Base-by-base conservation (phyloP, 495 filamentous ascomycete genomes). In the Alectoria sarmentosa region DNA sequence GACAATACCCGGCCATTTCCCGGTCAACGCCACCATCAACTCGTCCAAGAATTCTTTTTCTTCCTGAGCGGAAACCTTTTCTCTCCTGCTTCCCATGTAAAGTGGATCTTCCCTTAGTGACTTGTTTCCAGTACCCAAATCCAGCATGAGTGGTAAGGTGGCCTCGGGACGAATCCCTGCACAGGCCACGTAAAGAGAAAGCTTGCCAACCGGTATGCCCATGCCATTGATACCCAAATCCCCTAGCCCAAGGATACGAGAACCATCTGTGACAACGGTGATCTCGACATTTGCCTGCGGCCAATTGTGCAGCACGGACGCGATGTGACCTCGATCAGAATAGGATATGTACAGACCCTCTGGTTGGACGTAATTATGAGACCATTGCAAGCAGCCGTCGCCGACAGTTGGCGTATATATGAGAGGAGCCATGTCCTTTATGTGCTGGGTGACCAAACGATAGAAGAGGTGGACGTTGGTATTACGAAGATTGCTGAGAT, bases 401-500 rank as follows among this genome's bases (percentile, higher is more conserved):
- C 94, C 94, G 69, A 98, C 95, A 67, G 92, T 94, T 8, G 94
- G 94, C 23, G 94, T 98, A 78, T 98, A 98, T 70, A 98, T 96
- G 64, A 97, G 79, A 54, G 94, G 94, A 69, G 95, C 96, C 69
- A 97, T 77, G 72, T 93, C 89, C 77, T 89, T 88, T 69, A 96
- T 85, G 77, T 98, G 88, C 74, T 93, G 88, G 65, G 92, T 90
- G 67, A 97, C 82, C 68, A 98, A 80, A 68, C 94, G 84, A 82
- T 96, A 98, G 80, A 97, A 98, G 58, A 98, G 83, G 75, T 97
- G 90, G 41, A 88, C 84, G 76, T 97, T 96, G 69, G 90, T 88
- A 71, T 86, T 88, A 77, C 93, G 90, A 73, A 98, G 82, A 36
- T 86, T 83, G 69, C 89, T 91, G 72, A 98, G 82, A 76, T 98